Evolutionary conservation across 371 early-diverging fungal species (phyloP).

Genomic region (Mucor lusitanicus): DNA sequence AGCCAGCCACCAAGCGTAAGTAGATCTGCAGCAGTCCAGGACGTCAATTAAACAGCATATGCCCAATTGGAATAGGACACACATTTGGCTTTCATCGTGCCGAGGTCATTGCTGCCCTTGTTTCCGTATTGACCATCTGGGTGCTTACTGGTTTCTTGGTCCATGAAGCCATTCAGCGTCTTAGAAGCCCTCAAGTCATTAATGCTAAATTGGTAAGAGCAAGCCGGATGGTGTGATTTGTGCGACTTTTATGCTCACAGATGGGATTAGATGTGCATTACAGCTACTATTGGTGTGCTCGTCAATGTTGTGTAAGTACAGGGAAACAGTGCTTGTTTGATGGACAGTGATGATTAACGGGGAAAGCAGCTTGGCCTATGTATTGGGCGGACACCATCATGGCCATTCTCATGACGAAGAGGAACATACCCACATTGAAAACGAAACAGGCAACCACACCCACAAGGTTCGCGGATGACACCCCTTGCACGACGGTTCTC

Average conservation of each 20-base stretch:
- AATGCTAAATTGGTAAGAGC: conserved; percentile 64
- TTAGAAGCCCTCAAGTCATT: conserved; percentile 71
- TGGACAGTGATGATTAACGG: too few species aligned
- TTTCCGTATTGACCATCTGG: conserved; percentile 85
- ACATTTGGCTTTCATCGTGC: conserved; percentile 87
- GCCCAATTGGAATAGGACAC: conserved; percentile 37
- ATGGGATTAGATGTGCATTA: conserved; percentile 66
- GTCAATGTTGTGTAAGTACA: conserved; percentile 72
- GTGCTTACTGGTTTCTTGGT: conserved; percentile 74
- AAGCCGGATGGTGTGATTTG: background rate
- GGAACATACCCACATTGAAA: conserved; percentile 37
- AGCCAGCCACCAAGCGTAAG: conserved; percentile 67
- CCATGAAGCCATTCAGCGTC: conserved; percentile 75
- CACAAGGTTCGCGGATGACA: conserved; percentile 39
- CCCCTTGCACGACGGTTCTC: too few species aligned
- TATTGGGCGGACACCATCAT: conserved; percentile 53
- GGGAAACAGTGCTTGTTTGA: background rate
- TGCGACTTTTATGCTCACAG: background rate
- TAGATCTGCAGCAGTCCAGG: background rate
- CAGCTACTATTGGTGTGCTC: conserved; percentile 72
- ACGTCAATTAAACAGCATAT: background rate
- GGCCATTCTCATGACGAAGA: conserved; percentile 38
- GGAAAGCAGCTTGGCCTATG: conserved; percentile 38
- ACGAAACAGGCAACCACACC: conserved; percentile 36
- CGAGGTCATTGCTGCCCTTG: conserved; percentile 83